Percentiles rank a stretch among this genome's conserved stretches.
Evolutionary conservation across 1,284 basidiomycete genomes (phyloP).

Genomic region (Polyporus tsugae): DNA sequence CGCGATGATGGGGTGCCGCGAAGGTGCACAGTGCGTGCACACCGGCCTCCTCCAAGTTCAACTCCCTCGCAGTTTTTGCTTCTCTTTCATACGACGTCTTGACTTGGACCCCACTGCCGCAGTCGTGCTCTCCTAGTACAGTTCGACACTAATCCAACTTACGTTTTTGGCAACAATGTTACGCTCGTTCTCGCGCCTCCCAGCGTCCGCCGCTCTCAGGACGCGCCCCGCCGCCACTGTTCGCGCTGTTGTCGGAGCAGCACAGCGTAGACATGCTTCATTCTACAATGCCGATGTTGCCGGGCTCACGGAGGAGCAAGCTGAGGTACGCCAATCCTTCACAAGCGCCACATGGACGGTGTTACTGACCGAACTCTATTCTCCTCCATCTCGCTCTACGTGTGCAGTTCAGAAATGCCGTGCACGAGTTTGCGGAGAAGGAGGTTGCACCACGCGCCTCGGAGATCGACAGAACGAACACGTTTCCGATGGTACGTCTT

Average conservation of each 20-base stretch:
- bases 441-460: constrained; percentile 86
- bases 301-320: constrained; percentile 85
- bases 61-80: background rate
- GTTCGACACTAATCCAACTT: too few species aligned
- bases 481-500: constrained; percentile 68
- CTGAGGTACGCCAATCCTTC: constrained; percentile 64
- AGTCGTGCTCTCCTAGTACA: background rate
- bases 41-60: background rate
- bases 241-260: background rate
- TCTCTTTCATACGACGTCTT: background rate
- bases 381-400: background rate
- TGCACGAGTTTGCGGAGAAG: constrained; percentile 79
- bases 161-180: constrained; percentile 4
- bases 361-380: background rate
- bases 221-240: constrained; percentile 5
- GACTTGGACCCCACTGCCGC: background rate
- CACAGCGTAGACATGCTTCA: constrained; percentile 52
- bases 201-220: background rate
- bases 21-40: background rate
- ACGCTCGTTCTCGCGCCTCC: constrained; percentile 12
- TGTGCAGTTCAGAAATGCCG: constrained; percentile 79
- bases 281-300: constrained; percentile 82
- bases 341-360: background rate
- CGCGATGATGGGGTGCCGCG: background rate
- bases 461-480: constrained; percentile 86